These are phyloP conservation scores for Rhytidiadelphus loreus DNA, from an alignment of 225 moss, liverwort and hornwort genomes.

Conservation along the genomic window DNA sequence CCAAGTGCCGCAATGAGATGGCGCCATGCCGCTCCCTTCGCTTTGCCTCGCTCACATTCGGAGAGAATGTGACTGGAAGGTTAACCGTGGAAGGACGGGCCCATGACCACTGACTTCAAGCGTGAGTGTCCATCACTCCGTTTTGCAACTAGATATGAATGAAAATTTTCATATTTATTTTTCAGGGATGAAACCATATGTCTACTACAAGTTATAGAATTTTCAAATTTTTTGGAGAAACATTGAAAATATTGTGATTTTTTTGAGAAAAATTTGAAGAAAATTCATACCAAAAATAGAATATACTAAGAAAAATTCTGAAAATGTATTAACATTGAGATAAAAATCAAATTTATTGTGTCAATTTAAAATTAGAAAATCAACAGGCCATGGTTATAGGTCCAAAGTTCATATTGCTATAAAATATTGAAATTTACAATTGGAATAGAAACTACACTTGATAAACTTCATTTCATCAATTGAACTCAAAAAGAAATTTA, in stretches of 20 bases:
- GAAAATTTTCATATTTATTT: background rate
- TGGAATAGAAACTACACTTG: fast-evolving
- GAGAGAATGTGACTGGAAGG: no score
- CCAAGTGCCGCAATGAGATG: background rate
- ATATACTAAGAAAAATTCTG: no score
- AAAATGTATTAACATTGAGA: no score
- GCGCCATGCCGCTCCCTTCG: background rate
- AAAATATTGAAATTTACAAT: background rate
- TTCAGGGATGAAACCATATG: background rate
- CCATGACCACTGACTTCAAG: background rate
- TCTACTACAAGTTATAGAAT: background rate
- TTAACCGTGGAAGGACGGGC: no score
- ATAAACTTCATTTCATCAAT: background rate
- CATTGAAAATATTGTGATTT: no score
- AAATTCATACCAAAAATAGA: background rate
- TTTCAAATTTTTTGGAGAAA: no score
- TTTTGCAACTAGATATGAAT: background rate
- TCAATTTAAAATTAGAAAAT: background rate
- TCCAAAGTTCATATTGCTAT: background rate
- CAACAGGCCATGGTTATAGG: background rate
- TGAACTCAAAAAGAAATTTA: background rate
- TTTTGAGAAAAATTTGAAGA: background rate
- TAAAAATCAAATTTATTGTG: fast-evolving
- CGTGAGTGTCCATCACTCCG: background rate
- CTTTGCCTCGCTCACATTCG: background rate